These are phyloP conservation scores for Cercospora sp. DNA, from an alignment of 2,329 filamentous ascomycete genomes.

Conservation along the genomic window DNA sequence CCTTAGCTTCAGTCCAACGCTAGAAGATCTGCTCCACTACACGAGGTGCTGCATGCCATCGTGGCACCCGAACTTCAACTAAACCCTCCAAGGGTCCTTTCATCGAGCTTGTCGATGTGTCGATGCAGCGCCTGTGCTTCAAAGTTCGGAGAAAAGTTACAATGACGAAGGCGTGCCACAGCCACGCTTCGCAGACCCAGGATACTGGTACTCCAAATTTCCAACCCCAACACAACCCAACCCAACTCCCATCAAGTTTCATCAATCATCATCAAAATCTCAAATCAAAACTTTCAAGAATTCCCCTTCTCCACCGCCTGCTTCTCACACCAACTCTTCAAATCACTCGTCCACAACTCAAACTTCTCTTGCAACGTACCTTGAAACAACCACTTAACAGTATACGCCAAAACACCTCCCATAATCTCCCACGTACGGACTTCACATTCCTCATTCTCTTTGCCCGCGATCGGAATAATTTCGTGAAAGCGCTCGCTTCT, in stretches of 20 bases:
- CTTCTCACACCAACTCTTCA: conserved; percentile 32
- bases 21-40: neutral
- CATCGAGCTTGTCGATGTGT: neutral
- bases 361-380: conserved; percentile 34
- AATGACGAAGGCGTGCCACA: neutral
- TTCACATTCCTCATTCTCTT: conserved; percentile 28
- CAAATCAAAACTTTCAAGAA: neutral
- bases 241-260: neutral
- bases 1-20: neutral
- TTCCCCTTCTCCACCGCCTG: neutral
- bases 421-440: conserved; percentile 35
- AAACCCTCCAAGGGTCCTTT: neutral
- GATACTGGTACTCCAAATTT: neutral
- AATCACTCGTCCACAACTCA: conserved; percentile 30
- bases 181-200: neutral
- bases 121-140: neutral
- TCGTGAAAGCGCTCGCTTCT: conserved; percentile 35
- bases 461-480: conserved; percentile 28
- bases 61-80: neutral
- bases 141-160: neutral
- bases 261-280: neutral
- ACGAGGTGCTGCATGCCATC: neutral
- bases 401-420: conserved; percentile 31
- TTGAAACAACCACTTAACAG: conserved; percentile 34
- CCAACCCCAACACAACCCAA: neutral